Base-by-base conservation (phyloP, 176 grass and related monocot species). In the Microstegium vimineum region DNA sequence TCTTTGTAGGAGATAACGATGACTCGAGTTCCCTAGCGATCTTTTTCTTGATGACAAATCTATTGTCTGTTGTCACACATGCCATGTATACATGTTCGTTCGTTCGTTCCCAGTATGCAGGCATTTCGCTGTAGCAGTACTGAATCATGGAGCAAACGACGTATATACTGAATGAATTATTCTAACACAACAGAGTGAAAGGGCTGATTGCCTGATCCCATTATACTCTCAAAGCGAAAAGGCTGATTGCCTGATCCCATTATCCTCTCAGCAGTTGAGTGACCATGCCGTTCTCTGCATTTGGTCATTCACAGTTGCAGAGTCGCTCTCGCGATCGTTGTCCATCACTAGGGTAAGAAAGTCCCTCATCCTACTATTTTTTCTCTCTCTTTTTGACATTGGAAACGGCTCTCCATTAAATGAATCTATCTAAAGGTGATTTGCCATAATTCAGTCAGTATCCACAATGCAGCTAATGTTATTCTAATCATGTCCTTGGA, bases 261-360 rank as follows among this genome's bases (percentile, higher is more conserved):
- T n/a, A n/a, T n/a, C n/a, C n/a, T n/a, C n/a, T n/a, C n/a, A 36
- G 34, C 18, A 68, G 34, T 28, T 31, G 6, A 45, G 42, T 30
- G 18, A 49, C 8, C 6, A 73, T 17, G 16, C 16, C 45, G 20
- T 20, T 56, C 6, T 20, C 27, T 52, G 72, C 32, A 62, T 36
- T 68, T 16, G 54, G 22, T 32, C 35, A 79, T 80, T 9, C 69
- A 56, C 20, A 57, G 10, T 32, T 32, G 60, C 27, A 35, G 46
- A 69, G 77, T 81, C 61, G 47, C 70, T 68, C 28, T 75, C 46
- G 28, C 17, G 23, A 33, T 87, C 42, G 9, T 25, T 31, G 43
- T 62, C 80, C 66, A 71, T 12, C 64, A 81, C 10, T 27, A 68
- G 40, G n/a, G 20, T 59, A 61, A 47, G 66, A 4, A 36, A 45